Evolutionary conservation across 371 early-diverging fungal genomes (phyloP), one percentile per base, ranked within the genome.

Genomic region (Syncephalastrum racemosum): DNA sequence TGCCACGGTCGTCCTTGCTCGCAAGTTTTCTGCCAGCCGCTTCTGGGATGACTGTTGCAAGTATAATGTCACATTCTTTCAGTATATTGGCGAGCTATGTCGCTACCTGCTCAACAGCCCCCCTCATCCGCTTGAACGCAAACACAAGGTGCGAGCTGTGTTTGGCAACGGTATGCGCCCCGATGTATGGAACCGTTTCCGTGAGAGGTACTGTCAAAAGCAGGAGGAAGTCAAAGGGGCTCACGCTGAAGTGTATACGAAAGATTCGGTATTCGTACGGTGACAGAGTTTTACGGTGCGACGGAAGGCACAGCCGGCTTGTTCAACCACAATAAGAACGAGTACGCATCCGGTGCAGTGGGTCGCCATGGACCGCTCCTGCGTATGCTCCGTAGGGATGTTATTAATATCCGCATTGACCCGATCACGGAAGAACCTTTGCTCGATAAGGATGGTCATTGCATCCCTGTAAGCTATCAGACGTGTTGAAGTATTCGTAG

Each of bases 151-250:
- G 23, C 71, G 83, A 4, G 52, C 82, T 24, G 79, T 76, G 10
- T 80, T 83, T 48, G 90, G 90, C 23, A 90, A 90, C 59, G 90
- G 90, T 5, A 79, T 90, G 66, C 68, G 84, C 2, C 74, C 81
- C 15, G 90, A 90, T 47, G 76, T 88, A 10, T 90, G 89, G 89
- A 64, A 55, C 15, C 58, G 60, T 3, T 76, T 90, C 65, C 73
- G 73, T 46, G 66, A 77, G 13, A 72, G 71, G 23, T 85, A 20
- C 5, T 4, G n/a, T 27, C 27, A 27, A 27, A 7, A 27, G 27
- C 27, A 27, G 7, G 27, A 27, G 27, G 6, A 27, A 27, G 0
- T 4, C 1, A 6, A 7, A 27, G 27, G 0, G 27, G 4, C 7
- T 7, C 7, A 27, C 4, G 27, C 27, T 27, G 4, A 27, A 6